Base-by-base conservation (phyloP, 2,329 filamentous ascomycete genomes). In the Penicillium polonicum region DNA sequence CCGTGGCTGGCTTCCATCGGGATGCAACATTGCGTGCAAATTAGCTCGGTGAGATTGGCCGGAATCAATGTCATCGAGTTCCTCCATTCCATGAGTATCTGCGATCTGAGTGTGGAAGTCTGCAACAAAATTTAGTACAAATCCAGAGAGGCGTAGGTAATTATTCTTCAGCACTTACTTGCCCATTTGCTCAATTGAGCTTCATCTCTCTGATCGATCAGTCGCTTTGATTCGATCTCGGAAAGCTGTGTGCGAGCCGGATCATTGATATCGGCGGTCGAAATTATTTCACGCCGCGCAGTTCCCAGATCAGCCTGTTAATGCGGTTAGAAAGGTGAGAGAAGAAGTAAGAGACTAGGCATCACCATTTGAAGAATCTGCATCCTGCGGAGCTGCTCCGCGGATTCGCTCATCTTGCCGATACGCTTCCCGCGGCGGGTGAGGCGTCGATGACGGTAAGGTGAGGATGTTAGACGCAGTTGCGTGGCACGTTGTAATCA, bases 241-340 rank as follows among this genome's bases (percentile, higher is more conserved):
- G 10, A 21, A 50, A 49, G 15, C 12, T 49, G 44, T 5, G n/a
- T 13, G 13, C 23, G 39, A 52, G 50, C 17, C 29, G 23, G 8
- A 9, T 27, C 35, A 4, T 4, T 19, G 6, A 33, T 5, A 5
- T 55, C 52, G 5, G 19, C 35, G 7, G 52, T 55, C 8, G 52
- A 39, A 29, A 55, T 55, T 12, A 21, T 41, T 25, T 55, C 52
- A 55, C 52, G 52, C 5, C 52, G 44, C 4, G 44, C 35, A 2
- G 44, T 49, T 41, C 52, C 52, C n/a, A 55, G 21, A 8, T 55
- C 52, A 5, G 52, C 35, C 52, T 55, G 13, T 49, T 42, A 3
- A n/a, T 8, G 3, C 3, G 1, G 9, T 15, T 27, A 42, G 36
- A 19, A 21, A 33, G 4, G 7, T 6, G 5, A 49, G 7, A n/a